Conservation (phyloP, 352 stramenopile species). For the Pelagophyceae sp. region DNA sequence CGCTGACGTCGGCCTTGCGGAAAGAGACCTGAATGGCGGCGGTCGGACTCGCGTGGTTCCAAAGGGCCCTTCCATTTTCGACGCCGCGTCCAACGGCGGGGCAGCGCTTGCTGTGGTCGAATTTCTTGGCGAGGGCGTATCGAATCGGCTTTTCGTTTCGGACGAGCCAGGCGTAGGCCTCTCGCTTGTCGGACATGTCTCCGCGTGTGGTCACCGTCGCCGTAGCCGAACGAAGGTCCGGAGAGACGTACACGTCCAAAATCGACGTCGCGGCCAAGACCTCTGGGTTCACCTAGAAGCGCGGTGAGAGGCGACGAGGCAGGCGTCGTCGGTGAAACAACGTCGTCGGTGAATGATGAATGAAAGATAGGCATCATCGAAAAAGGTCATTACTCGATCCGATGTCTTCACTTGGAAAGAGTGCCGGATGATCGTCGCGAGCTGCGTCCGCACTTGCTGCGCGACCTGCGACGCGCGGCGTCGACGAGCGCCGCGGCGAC, state of each 20-base stretch:
- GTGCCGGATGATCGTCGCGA: neutral
- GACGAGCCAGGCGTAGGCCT: slow-evolving; percentile 16
- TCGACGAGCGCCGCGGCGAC: too few species aligned
- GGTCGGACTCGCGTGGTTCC: too few species aligned
- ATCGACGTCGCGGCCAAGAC: neutral
- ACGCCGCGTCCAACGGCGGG: too few species aligned
- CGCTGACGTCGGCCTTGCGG: slow-evolving; percentile 16
- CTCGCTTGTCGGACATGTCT: neutral
- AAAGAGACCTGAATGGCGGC: slow-evolving; percentile 1
- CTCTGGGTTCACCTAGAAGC: neutral
- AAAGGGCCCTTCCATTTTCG: too few species aligned
- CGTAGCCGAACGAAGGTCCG: slow-evolving; percentile 1
- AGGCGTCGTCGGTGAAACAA: too few species aligned
- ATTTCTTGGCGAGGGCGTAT: neutral
- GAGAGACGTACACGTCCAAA: neutral
- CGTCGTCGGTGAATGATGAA: too few species aligned
- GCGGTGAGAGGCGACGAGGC: too few species aligned
- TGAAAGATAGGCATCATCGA: too few species aligned
- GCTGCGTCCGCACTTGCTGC: neutral
- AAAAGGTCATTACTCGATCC: too few species aligned
- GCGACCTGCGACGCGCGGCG: too few species aligned
- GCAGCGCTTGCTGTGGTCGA: slow-evolving; percentile 4
- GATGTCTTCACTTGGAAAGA: neutral
- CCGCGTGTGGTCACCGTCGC: slow-evolving; percentile 13
- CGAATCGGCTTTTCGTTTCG: neutral